Base-by-base conservation (phyloP, 1,284 basidiomycete genomes). In the Microstroma glucosiphilum region DNA sequence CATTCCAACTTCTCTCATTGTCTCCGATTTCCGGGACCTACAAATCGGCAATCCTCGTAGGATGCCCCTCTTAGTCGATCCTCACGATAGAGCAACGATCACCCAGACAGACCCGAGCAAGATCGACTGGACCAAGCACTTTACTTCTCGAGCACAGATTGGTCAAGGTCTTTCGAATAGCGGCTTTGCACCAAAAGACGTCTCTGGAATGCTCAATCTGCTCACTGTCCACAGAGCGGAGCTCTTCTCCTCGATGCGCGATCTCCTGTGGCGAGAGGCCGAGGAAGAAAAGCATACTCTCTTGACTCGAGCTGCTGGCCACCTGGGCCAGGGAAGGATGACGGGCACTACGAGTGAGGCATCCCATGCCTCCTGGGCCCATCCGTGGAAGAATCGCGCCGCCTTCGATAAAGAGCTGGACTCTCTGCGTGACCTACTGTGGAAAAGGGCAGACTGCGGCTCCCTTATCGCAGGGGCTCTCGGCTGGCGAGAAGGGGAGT, bases 221-320 rank as follows among this genome's bases (percentile, higher is more conserved):
- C 40, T 56, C 42, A 57, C 73, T 19, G n/a, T 65, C 4, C 59
- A 62, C 21, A 60, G 64, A 1, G 57, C 64, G 13, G 59, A 60
- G 15, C 55, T 54, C 11, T 56, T 67, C 43, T 62, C 58, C 13
- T 65, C 67, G 15, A 58, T 48, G 17, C 64, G 69, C 17, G 67
- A 67, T 30, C 57, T 71, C 15, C 23, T 73, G n/a, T 75, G 73
- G 73, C 57, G 63, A n/a, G 72, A 74, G 46, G 63, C 69, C 7
- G 70, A 73, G 41, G 67, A 62, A 15, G 71, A 73, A 56, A 73
- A 71, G 58, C 21, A 19, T 13, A 13, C 51, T 13, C 15, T 54
- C 8, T 21, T 54, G 21, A 11, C 51, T 26, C n/a, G 25, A 19
- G 19, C 51, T 26, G 15, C 6, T 25, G 25, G 21, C 15, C 25